These are phyloP conservation scores for Lignosus rhinocerotis DNA, from an alignment of 1,284 basidiomycete genomes.

Conservation along the genomic window DNA sequence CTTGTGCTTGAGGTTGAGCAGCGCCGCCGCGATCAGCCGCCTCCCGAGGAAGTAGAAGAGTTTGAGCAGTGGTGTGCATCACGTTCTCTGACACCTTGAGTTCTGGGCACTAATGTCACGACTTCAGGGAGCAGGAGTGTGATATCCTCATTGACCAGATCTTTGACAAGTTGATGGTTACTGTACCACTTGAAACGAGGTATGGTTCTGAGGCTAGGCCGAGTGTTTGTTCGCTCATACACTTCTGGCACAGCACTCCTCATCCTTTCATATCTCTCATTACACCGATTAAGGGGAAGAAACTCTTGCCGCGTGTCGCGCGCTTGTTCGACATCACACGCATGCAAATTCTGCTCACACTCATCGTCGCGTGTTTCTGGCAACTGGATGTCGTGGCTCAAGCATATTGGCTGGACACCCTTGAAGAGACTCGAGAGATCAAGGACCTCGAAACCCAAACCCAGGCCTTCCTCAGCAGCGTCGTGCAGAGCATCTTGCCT, in stretches of 20 bases:
- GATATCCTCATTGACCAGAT: constrained; percentile 67
- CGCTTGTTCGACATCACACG: constrained; percentile 84
- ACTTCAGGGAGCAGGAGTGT: constrained; percentile 42
- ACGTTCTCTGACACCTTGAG: background rate
- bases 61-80: constrained; percentile 50
- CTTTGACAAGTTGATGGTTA: constrained; percentile 83
- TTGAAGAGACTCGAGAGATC: constrained; percentile 63
- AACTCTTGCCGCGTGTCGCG: constrained; percentile 85
- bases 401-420: constrained; percentile 69
- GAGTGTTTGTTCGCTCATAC: background rate
- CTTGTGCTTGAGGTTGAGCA: constrained; percentile 86
- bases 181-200: constrained; percentile 92
- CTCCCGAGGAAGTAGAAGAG: constrained; percentile 57
- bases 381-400: constrained; percentile 89
- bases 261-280: constrained; percentile 97
- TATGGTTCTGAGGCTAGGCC: constrained; percentile 23
- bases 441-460: constrained; percentile 86
- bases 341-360: constrained; percentile 85
- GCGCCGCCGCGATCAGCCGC: constrained; percentile 77
- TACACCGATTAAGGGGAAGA: constrained; percentile 90
- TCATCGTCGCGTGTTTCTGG: constrained; percentile 91
- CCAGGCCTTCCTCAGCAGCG: constrained; percentile 84
- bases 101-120: background rate
- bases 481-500: constrained; percentile 85
- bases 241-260: constrained; percentile 60